Evolutionary conservation across 2,329 filamentous ascomycete species (phyloP), one percentile per base, ranked within the genome.

Genomic region (Apiospora kogelbergensis): DNA sequence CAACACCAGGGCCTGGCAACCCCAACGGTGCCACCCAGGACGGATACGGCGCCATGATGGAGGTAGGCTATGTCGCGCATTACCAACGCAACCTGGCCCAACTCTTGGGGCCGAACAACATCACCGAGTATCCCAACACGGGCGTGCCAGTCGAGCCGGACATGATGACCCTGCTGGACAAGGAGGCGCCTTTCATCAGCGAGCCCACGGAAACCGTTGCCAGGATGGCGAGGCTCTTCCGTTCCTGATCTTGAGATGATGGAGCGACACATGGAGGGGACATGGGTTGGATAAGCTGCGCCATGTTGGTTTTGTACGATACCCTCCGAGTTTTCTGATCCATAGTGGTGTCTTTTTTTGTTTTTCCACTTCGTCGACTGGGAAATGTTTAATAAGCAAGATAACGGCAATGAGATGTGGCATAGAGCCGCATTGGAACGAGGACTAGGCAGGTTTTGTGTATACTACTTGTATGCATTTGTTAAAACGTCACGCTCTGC

Each of bases 31-130:
- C 75, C 13, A 88, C 86, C 0, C 71, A 73, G 1, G 84, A 82
- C 66, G 81, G 84, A n/a, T 82, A 74, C 15, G 84, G 81, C 44
- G 83, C 79, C 73, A 83, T 84, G 77, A 83, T 88, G 81, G 85
- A 88, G 74, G 80, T 86, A 30, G 81, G 79, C 63, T 87, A 87
- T 69, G 83, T 87, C 17, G 84, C 84, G 15, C 75, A 77, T 0
- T 78, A 78, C 71, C 63, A 60, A 20, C 53, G 53, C 53, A 33
- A 30, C 26, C 0, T 10, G 15, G 24, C 48, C 15, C 15, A 20
- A 6, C 26, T 33, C 15, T 2, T 30, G n/a, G 6, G 10, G 6
- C 48, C 15, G 24, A 9, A 20, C 48, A 6, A 4, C 26, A 33
- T 5, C 30, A 60, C 30, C 53, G 53, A 60, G 1, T 60, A 37